Evolutionary conservation across 2,329 filamentous ascomycete species (phyloP), one percentile per base, ranked within the genome.

Genomic region (Podosphaera leucotricha): DNA sequence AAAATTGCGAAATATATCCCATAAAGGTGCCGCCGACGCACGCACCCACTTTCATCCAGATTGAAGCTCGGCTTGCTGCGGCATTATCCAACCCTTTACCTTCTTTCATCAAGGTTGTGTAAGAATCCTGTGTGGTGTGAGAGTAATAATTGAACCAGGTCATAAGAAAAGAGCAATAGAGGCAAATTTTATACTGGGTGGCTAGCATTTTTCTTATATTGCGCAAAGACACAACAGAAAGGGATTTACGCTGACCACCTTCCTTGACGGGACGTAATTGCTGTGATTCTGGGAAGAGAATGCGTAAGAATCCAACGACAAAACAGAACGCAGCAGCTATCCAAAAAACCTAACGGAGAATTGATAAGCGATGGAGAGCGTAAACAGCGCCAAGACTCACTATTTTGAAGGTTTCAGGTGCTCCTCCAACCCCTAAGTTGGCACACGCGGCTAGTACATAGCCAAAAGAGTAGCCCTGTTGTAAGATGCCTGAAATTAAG

Each of bases 111-210:
- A 76, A 67, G 18, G 70, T 74, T 2, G 71, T 71, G 51, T 75
- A 75, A 22, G 76, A 56, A 52, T 74, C 71, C 58, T 60, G 57
- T 15, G 55, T 57, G 7, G 56, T 55, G 44, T 59, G 57, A 22
- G 56, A 56, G 54, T 57, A 65, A 57, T 90, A 92, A 62, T 92
- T 92, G 66, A 92, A 90, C 3, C 83, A 83, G 1, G 82, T 78
- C 82, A 92, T 92, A 35, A 92, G 66, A 18, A 92, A 64, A 6
- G 92, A 81, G 46, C 92, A 66, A 61, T 93, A 93, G 92, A 55
- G 0, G 83, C 84, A 0, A 86, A 72, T 53, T 80, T 81, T 48
- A 80, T 83, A 61, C 92, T 83, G 0, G 20, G 10, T 28, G 5
- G 68, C 62, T 21, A 87, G 44, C 57, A 92, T 90, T 0, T 77